phyloP scores from a whole-genome alignment of 164 flowering plant species.

The Macadamia integrifolia region DNA sequence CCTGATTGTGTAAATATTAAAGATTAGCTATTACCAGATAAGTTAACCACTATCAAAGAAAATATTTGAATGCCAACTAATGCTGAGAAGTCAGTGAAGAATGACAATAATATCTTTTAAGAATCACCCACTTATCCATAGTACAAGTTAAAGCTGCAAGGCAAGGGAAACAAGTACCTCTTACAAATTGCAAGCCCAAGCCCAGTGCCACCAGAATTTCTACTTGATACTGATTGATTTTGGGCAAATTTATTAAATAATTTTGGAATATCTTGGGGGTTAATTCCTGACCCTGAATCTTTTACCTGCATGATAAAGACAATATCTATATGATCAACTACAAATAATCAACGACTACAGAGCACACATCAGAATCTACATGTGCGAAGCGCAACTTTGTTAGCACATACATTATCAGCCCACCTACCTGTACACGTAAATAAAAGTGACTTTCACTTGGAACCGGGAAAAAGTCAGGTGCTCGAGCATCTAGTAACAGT shows the following conservation, averaged over 20 bases:
- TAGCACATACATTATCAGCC: not conserved
- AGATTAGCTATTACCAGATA: not conserved
- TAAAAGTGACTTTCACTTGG: slow-evolving; percentile 68
- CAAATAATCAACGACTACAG: not conserved
- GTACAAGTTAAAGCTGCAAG: too few relatives aligned
- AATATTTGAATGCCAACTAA: too few relatives aligned
- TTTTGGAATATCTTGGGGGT: slow-evolving; percentile 69
- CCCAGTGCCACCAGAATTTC: slow-evolving; percentile 63
- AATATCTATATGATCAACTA: not conserved
- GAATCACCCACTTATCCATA: too few relatives aligned
- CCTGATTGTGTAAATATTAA: slow-evolving; percentile 31
- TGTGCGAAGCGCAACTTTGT: not conserved
- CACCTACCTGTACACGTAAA: slow-evolving; percentile 72
- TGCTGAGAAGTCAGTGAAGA: not conserved
- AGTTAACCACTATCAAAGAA: too few relatives aligned
- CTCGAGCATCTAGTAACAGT: slow-evolving; percentile 51
- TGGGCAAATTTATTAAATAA: slow-evolving; percentile 78
- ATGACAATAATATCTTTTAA: not conserved
- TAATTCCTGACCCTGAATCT: slow-evolving; percentile 77
- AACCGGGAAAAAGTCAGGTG: slow-evolving; percentile 54
- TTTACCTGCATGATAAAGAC: slow-evolving; percentile 48
- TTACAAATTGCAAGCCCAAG: slow-evolving; percentile 93
- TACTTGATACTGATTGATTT: slow-evolving; percentile 34
- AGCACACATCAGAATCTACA: not conserved
- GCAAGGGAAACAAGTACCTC: slow-evolving; percentile 35